Percentiles rank a stretch among this genome's conserved stretches.
These are phyloP conservation scores for Penicillium egyptiacum DNA, from an alignment of 495 filamentous ascomycete genomes.

Conservation along the genomic window DNA sequence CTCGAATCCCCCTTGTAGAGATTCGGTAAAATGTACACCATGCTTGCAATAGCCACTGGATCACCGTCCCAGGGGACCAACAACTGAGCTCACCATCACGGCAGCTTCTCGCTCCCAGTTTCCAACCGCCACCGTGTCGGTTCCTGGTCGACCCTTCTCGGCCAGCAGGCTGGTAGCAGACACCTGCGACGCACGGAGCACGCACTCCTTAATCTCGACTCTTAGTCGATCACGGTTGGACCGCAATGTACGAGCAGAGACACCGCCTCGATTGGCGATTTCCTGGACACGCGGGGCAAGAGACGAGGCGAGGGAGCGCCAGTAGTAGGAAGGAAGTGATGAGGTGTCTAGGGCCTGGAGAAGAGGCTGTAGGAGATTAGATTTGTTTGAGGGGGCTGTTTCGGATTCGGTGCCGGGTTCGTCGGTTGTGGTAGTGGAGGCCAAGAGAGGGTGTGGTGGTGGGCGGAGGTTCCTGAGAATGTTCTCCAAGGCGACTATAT, in stretches of 20 bases:
- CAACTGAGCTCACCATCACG: conserved; percentile 85
- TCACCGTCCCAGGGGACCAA: conserved; percentile 51
- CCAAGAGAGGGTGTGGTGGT: conserved; percentile 63
- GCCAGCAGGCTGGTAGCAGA: conserved; percentile 50
- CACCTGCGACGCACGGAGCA: conserved; percentile 68
- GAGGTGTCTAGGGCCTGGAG: conserved; percentile 80
- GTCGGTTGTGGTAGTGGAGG: conserved; percentile 18
- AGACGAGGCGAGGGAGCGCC: conserved; percentile 78
- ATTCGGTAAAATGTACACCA: not conserved
- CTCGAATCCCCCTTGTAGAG: not conserved
- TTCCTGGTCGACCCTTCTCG: conserved; percentile 43
- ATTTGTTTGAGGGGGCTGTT: conserved; percentile 10
- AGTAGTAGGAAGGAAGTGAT: conserved; percentile 86
- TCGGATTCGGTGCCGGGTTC: conserved; percentile 12
- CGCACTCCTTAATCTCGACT: conserved; percentile 78
- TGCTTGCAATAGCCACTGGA: not conserved
- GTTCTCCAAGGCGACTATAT: conserved; percentile 80
- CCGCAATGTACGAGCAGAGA: conserved; percentile 75
- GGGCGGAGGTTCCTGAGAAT: conserved; percentile 67
- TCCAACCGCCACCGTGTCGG: conserved; percentile 40
- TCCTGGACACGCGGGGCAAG: conserved; percentile 79
- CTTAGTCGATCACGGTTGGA: conserved; percentile 72
- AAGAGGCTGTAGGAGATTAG: conserved; percentile 71
- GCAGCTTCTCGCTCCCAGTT: conserved; percentile 91
- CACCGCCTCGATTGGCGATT: conserved; percentile 76